phyloP scores from a whole-genome alignment of 192 early-diverging fungal genomes.

The Rhizophlyctis rosea region DNA sequence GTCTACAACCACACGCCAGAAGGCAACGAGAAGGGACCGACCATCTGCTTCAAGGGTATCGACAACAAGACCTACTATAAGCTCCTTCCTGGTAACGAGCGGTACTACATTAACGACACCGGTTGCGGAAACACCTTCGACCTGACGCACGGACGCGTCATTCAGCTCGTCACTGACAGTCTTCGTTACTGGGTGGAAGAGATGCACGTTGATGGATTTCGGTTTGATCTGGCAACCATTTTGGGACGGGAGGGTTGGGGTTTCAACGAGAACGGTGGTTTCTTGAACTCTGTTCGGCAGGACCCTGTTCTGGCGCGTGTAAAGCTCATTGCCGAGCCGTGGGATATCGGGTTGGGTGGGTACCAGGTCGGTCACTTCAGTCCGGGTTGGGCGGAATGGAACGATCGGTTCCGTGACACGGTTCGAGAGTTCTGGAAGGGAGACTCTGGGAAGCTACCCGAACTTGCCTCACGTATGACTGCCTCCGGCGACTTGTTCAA shows the following conservation, averaged over 20 bases:
- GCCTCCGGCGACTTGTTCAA: conserved; percentile 25
- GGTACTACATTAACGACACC: conserved; percentile 30
- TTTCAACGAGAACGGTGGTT: conserved; percentile 31
- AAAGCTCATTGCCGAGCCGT: conserved; percentile 27
- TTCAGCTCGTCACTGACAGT: conserved; percentile 22
- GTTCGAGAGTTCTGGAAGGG: conserved; percentile 27
- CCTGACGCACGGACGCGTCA: conserved; percentile 24
- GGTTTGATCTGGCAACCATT: conserved; percentile 30
- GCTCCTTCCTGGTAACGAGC: conserved; percentile 23
- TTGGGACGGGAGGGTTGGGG: conserved; percentile 17
- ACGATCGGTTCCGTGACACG: conserved; percentile 25
- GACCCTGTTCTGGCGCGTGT: conserved; percentile 20
- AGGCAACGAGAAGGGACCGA: conserved; percentile 29
- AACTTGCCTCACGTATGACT: conserved; percentile 22
- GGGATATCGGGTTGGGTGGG: conserved; percentile 28
- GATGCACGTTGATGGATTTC: conserved; percentile 28
- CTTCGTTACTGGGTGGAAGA: conserved; percentile 28
- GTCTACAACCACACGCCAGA: conserved; percentile 31
- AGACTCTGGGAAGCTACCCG: conserved; percentile 21
- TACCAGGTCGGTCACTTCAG: conserved; percentile 26
- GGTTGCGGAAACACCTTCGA: conserved; percentile 27
- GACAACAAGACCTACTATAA: conserved; percentile 33
- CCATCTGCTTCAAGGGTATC: conserved; percentile 28
- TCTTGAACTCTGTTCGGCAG: conserved; percentile 25
- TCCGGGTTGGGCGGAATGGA: conserved; percentile 30